These are phyloP conservation scores for Yamadazyma sp. DNA, from an alignment of 1,139 yeast genomes.

Conservation along the genomic window DNA sequence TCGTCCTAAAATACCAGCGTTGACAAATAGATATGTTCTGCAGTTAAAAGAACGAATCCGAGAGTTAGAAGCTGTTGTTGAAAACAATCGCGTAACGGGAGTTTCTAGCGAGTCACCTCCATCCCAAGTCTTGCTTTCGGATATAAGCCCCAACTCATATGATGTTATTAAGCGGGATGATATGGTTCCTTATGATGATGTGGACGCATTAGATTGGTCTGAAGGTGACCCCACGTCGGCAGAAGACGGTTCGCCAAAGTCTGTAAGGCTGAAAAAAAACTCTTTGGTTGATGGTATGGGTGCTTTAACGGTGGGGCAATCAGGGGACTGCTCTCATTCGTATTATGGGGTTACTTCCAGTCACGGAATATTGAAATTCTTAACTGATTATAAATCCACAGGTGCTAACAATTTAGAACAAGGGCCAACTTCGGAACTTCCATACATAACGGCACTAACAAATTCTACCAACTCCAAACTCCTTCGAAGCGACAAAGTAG, in stretches of 20 bases:
- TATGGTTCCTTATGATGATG: conserved; percentile 3
- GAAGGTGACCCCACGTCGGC: conserved; percentile 5
- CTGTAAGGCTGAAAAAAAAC: not conserved
- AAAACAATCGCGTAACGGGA: not conserved
- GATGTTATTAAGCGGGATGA: not conserved
- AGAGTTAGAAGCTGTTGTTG: conserved; percentile 2
- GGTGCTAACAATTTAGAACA: not conserved
- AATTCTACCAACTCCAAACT: not conserved
- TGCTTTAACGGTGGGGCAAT: not conserved
- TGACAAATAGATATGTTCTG: conserved; percentile 4
- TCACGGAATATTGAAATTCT: conserved; percentile 6
- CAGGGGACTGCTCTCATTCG: not conserved
- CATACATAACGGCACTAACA: not conserved
- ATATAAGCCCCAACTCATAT: not conserved
- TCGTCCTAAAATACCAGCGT: conserved; percentile 1
- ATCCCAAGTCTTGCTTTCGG: not conserved
- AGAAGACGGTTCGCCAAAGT: not conserved
- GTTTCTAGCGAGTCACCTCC: not conserved
- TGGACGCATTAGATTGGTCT: conserved; percentile 3
- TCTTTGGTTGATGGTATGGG: conserved; percentile 4
- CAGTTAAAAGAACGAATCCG: conserved; percentile 4
- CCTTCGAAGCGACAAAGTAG: conserved; percentile 1
- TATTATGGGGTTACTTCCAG: conserved; percentile 8
- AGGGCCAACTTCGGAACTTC: not conserved
- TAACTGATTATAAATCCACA: not conserved